These are phyloP conservation scores for Schizochytrium sp. DNA, from an alignment of 108 stramenopile genomes.

Conservation along the genomic window DNA sequence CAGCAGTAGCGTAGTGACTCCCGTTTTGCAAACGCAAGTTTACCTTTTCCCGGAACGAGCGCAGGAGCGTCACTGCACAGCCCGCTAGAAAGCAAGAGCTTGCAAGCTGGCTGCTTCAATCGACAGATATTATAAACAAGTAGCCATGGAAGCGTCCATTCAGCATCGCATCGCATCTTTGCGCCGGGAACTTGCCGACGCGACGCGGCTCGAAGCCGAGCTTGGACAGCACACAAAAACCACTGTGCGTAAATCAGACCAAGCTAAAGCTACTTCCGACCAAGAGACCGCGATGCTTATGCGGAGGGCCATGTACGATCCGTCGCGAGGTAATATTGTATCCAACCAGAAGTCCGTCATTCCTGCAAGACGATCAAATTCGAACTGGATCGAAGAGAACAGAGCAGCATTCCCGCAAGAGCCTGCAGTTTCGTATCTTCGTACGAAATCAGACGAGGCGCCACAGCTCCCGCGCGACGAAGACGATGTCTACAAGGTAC, in stretches of 20 bases:
- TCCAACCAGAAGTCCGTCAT: not conserved
- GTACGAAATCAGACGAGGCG: not conserved
- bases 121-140: not conserved
- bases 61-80: too few relatives aligned
- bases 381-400: not conserved
- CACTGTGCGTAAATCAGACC: too few relatives aligned
- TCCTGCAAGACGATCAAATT: not conserved
- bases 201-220: not conserved
- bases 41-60: too few relatives aligned
- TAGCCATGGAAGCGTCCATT: not conserved
- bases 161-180: not conserved
- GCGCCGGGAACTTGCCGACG: not conserved
- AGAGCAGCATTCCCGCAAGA: not conserved
- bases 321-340: not conserved
- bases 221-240: not conserved
- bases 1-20: too few relatives aligned
- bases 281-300: not conserved
- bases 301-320: not conserved
- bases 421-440: not conserved
- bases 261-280: too few relatives aligned
- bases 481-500: not conserved
- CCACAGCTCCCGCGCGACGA: not conserved
- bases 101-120: too few relatives aligned
- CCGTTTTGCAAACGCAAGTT: too few relatives aligned
- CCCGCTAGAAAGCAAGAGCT: too few relatives aligned